Evolutionary conservation across 257 asterid species (phyloP).

Genomic region (Solanum lignicaule): DNA sequence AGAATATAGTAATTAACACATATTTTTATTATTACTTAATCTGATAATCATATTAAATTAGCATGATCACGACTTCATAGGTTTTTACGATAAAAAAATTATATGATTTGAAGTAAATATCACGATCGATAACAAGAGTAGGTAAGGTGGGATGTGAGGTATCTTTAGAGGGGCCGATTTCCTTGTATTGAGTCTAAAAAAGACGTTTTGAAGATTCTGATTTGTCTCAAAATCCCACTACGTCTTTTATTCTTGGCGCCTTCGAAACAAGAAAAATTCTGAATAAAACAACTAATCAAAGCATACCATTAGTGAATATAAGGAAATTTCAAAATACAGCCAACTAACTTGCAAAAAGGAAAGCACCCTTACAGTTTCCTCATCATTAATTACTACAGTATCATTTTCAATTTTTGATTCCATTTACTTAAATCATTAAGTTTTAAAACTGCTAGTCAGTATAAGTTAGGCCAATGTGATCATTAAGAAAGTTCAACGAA

Average conservation of each 20-base stretch:
- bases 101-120: neutral
- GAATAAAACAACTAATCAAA: neutral
- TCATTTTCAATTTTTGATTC: neutral
- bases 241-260: neutral
- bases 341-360: neutral
- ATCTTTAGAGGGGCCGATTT: neutral
- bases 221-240: neutral
- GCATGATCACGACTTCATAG: accelerated
- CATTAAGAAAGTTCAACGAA: neutral
- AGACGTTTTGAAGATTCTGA: neutral
- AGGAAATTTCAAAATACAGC: neutral
- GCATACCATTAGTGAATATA: neutral
- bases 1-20: neutral
- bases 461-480: neutral
- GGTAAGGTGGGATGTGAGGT: neutral
- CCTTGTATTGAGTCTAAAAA: neutral
- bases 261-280: neutral
- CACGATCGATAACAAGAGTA: neutral
- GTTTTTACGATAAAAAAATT: neutral
- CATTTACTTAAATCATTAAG: neutral
- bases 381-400: neutral
- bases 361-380: neutral
- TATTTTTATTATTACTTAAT: accelerated
- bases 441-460: neutral
- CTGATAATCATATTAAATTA: too few relatives aligned